Evolutionary conservation across 768 basidiomycete species (phyloP), one percentile per base, ranked within the genome.

Genomic region (Agrocybe praecox): DNA sequence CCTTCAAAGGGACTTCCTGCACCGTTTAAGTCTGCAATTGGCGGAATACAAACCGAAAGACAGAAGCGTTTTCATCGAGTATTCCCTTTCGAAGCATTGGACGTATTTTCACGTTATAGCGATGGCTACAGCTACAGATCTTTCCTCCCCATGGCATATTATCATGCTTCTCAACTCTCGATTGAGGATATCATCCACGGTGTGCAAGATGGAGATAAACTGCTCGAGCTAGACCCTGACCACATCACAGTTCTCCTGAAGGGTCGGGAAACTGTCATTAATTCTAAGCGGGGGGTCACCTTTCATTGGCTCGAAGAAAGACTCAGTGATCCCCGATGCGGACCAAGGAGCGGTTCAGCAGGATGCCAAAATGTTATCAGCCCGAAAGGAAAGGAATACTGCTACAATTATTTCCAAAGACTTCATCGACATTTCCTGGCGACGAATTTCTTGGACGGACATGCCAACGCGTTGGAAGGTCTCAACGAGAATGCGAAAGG

Each of bases 141-240:
- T n/a, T 44, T 63, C 9, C 33, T 62, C 12, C 69, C 65, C 8
- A 60, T 64, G 56, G 64, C 64, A 26, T 66, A 60, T 43, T 67
- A 69, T 56, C 57, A 60, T 34, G 65, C 65, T 6, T 62, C 67
- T 12, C 66, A 68, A 46, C 57, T 67, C 3, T 36, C 63, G 15
- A 49, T 59, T 9, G 44, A 60, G 7, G 59, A 65, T 49, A 62
- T 71, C 21, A 24, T 61, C 14, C 42, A 57, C 26, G 67, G 65
- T 23, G 58, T 63, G 23, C 22, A 51, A 21, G 50, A 50, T 34
- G 50, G 40, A 11, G 59, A 67, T 34, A 56, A 61, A 21, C 44
- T 46, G 2, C n/a, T 46, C 19, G 49, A 57, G 24, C 42, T 48
- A 14, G 44, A 63, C 10, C 19, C 40, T 22, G 3, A 52, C 12